Evolutionary conservation across 2,329 filamentous ascomycete species (phyloP).

Genomic region (Cadophora sp.): DNA sequence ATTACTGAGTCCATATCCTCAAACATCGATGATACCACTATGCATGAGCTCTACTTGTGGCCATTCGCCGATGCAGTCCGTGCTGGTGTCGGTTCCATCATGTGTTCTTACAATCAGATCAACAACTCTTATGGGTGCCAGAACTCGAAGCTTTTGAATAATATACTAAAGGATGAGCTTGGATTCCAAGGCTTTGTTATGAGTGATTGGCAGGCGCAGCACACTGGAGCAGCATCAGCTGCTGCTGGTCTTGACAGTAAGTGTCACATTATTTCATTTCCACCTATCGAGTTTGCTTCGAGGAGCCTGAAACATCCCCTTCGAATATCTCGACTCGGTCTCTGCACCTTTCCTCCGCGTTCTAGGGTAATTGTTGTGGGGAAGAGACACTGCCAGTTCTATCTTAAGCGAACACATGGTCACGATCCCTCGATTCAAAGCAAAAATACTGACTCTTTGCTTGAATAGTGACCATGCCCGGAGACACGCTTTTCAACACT

Average conservation of each 20-base stretch:
- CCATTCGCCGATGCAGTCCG: conserved; percentile 65
- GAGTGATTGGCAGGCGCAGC: conserved; percentile 82
- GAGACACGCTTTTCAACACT: conserved; percentile 78
- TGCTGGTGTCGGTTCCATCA: conserved; percentile 79
- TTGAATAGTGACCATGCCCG: conserved; percentile 75
- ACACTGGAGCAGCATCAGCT: conserved; percentile 70
- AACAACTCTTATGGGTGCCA: conserved; percentile 85
- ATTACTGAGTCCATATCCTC: conserved; percentile 63
- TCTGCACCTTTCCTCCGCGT: background rate
- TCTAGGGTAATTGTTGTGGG: background rate
- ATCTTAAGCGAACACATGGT: background rate
- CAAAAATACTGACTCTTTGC: background rate
- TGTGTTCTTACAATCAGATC: conserved; percentile 85
- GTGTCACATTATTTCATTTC: background rate
- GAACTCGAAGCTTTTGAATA: conserved; percentile 78
- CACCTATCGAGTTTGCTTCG: background rate
- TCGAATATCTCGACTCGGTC: background rate
- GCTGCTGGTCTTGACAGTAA: conserved; percentile 74
- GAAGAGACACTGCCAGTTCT: background rate
- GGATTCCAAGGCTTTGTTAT: conserved; percentile 84
- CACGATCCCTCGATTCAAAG: background rate
- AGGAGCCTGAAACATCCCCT: background rate
- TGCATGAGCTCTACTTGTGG: conserved; percentile 67
- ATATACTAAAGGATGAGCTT: conserved; percentile 78
- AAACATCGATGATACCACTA: conserved; percentile 64